phyloP scores from a whole-genome alignment of 495 filamentous ascomycete genomes.

The Trichodelitschia bisporula region DNA sequence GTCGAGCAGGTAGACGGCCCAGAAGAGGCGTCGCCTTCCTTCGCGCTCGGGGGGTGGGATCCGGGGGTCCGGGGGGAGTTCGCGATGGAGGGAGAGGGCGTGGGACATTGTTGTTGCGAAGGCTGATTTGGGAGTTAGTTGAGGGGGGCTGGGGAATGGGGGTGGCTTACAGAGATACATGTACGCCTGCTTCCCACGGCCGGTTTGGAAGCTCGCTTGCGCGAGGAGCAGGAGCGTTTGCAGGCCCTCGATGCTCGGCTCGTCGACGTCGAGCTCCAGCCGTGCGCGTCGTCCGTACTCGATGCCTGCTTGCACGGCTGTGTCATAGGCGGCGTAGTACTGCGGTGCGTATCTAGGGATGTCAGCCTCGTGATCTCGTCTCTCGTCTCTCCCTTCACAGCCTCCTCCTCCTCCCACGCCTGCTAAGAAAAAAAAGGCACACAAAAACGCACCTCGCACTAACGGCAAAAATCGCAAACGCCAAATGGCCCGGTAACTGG shows the following conservation, averaged over 20 bases:
- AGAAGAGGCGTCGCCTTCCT: conserved; percentile 50
- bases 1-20: conserved; percentile 66
- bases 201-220: conserved; percentile 46
- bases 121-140: conserved; percentile 20
- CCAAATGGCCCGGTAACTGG: conserved; percentile 35
- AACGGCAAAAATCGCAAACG: conserved; percentile 51
- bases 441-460: conserved; percentile 28
- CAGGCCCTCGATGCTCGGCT: conserved; percentile 49
- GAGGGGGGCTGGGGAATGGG: conserved; percentile 3
- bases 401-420: too few species aligned
- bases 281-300: conserved; percentile 44
- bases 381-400: too few species aligned
- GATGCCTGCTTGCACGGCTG: conserved; percentile 30
- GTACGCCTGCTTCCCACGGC: conserved; percentile 63
- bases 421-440: too few species aligned
- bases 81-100: conserved; percentile 48
- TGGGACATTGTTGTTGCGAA: conserved; percentile 61
- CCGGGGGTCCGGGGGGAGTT: conserved; percentile 31
- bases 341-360: conserved; percentile 35
- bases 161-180: conserved; percentile 47
- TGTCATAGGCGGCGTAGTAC: conserved; percentile 31
- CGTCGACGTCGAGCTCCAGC: conserved; percentile 46
- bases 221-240: conserved; percentile 56
- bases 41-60: conserved; percentile 40
- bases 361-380: too few species aligned